Evolutionary conservation across 2,329 filamentous ascomycete species (phyloP), one percentile per base, ranked within the genome.

Genomic region (Canariomyces notabilis): DNA sequence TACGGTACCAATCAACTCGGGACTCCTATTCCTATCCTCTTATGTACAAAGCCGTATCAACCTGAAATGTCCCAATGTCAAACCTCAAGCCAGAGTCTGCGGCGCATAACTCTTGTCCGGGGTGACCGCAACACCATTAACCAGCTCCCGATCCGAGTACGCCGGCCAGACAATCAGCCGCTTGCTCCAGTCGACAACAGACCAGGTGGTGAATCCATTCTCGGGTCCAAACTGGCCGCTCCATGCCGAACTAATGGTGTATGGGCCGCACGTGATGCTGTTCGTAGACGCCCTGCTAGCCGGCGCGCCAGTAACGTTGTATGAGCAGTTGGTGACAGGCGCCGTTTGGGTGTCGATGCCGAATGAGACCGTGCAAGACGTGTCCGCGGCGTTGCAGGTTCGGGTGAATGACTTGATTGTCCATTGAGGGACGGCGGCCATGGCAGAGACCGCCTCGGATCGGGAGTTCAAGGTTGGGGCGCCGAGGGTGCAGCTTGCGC

Each of bases 281-380:
- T 36, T 44, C 9, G 46, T 50, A 0, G 52, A 33, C 2, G 48
- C 22, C 2, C 32, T 46, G 48, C 51, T 57, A 8, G 56, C 56
- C 4, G 51, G 49, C 8, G 44, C 3, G 15, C 49, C 51, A 0
- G 38, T 51, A 37, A 56, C 50, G 21, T 32, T 44, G 64, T 65
- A 44, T 49, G 43, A 7, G 55, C 61, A 33, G 11, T 9, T 15
- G n/a, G 46, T 49, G 12, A 46, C 53, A 32, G 60, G 57, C n/a
- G 42, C 47, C 15, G 46, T 32, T 11, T 55, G 47, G 23, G 66
- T 66, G 59, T 70, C 57, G 59, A 74, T 63, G 44, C 57, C 58
- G 54, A 72, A 74, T 14, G 57, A 57, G 67, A 69, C 70, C 34
- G 56, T 61, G 64, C 69, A 72, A 23, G 56, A 58, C 14, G 65